Percentiles rank a stretch among this genome's conserved stretches.
Conservation (phyloP, 2,329 filamentous ascomycete genomes). For the Alternaria conjuncta region DNA sequence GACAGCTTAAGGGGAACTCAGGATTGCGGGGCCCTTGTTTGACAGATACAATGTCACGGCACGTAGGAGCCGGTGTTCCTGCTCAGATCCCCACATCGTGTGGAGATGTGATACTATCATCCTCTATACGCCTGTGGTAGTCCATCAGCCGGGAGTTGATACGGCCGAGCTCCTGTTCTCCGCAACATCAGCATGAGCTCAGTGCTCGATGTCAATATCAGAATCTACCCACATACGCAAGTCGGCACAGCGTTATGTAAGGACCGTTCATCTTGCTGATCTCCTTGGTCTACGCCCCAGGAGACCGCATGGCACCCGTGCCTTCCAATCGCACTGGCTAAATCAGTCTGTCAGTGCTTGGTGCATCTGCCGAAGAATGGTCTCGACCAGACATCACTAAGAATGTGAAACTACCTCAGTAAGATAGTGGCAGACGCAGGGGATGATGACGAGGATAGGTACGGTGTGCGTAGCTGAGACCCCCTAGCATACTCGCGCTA, state of each 20-base stretch:
- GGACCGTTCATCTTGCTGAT: background rate
- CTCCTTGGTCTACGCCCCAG: background rate
- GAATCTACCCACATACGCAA: background rate
- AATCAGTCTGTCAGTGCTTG: background rate
- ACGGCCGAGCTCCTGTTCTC: background rate
- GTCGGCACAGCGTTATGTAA: background rate
- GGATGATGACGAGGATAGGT: background rate
- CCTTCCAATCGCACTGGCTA: background rate
- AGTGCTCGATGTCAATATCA: background rate
- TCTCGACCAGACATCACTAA: background rate
- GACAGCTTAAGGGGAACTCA: background rate
- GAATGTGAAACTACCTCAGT: slow-evolving; percentile 1
- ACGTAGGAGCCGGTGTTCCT: background rate
- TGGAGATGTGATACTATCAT: background rate
- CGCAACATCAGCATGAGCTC: background rate
- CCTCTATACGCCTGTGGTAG: background rate
- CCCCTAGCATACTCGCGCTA: background rate
- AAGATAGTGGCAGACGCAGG: slow-evolving; percentile 1
- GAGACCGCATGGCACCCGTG: background rate
- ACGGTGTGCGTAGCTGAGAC: slow-evolving; percentile 5
- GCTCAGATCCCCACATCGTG: background rate
- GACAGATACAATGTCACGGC: background rate
- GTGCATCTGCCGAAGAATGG: background rate
- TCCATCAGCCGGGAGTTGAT: background rate
- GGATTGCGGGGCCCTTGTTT: background rate